These are phyloP conservation scores for Xylariaceae sp. DNA, from an alignment of 2,329 filamentous ascomycete genomes.

Conservation along the genomic window DNA sequence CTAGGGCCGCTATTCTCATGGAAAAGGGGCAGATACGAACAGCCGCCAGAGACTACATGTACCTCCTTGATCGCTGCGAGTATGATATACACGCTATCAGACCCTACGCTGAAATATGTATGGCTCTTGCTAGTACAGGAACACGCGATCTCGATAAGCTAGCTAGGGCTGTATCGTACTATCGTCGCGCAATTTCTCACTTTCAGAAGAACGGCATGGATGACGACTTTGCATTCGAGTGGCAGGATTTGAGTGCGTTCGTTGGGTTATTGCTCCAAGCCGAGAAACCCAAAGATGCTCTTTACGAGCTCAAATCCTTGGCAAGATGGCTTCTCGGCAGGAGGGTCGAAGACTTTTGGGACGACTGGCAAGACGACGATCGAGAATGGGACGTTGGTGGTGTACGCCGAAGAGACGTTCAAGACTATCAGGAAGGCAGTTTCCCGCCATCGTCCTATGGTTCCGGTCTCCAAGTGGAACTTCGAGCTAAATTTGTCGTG, in stretches of 20 bases:
- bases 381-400: slow-evolving; percentile 83
- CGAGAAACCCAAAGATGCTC: slow-evolving; percentile 60
- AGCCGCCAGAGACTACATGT: slow-evolving; percentile 55
- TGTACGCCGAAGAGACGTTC: slow-evolving; percentile 59
- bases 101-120: slow-evolving; percentile 54
- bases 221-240: slow-evolving; percentile 46
- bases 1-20: slow-evolving; percentile 56
- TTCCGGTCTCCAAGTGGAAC: slow-evolving; percentile 68
- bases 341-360: slow-evolving; percentile 72
- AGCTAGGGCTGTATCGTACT: slow-evolving; percentile 42
- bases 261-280: slow-evolving; percentile 71
- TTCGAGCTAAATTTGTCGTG: slow-evolving; percentile 78
- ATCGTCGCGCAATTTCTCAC: slow-evolving; percentile 44
- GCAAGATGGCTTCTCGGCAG: slow-evolving; percentile 81
- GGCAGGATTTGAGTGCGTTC: slow-evolving; percentile 84
- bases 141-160: slow-evolving; percentile 38
- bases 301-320: slow-evolving; percentile 66
- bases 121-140: slow-evolving; percentile 43
- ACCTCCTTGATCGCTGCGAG: slow-evolving; percentile 48
- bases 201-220: slow-evolving; percentile 33
- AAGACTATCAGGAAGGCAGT: slow-evolving; percentile 54
- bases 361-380: slow-evolving; percentile 66
- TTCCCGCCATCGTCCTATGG: slow-evolving; percentile 63
- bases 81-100: slow-evolving; percentile 53
- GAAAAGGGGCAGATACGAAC: slow-evolving; percentile 50